Conservation (phyloP, 768 basidiomycete species). For the Phylloporus sp. region DNA sequence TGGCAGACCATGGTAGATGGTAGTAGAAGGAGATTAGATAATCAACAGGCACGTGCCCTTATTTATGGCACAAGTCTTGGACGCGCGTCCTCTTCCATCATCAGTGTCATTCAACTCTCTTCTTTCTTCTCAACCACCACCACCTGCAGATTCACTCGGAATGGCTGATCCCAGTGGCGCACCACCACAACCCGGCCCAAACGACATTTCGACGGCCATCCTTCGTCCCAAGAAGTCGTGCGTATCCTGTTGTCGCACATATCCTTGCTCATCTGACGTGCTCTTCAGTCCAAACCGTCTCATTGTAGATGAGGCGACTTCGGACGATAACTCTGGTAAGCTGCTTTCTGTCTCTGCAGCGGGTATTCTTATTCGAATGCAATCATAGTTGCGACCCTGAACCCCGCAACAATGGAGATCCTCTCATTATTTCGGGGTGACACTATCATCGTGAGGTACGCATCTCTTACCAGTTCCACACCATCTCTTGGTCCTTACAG, state of each 20-base stretch:
- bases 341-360: neutral
- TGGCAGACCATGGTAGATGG: constrained; percentile 1
- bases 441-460: constrained; percentile 88
- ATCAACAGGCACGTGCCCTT: neutral
- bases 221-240: constrained; percentile 97
- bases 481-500: neutral
- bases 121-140: constrained; percentile 13
- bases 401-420: constrained; percentile 94
- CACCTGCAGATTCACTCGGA: constrained; percentile 9
- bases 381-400: constrained; percentile 78
- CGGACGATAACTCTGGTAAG: constrained; percentile 95
- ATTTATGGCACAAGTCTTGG: constrained; percentile 5
- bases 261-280: constrained; percentile 14
- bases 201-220: constrained; percentile 94
- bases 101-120: neutral
- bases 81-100: constrained; percentile 30
- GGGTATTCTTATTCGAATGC: constrained; percentile 14
- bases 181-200: constrained; percentile 75
- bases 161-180: constrained; percentile 85
- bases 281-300: constrained; percentile 85
- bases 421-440: constrained; percentile 95
- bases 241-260: constrained; percentile 32
- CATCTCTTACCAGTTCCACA: neutral
- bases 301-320: constrained; percentile 90
- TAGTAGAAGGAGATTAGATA: constrained; percentile 12